Percentiles rank a stretch among this genome's conserved stretches.
These are phyloP conservation scores for Penicillium ucsense DNA, from an alignment of 495 filamentous ascomycete species.

Conservation along the genomic window DNA sequence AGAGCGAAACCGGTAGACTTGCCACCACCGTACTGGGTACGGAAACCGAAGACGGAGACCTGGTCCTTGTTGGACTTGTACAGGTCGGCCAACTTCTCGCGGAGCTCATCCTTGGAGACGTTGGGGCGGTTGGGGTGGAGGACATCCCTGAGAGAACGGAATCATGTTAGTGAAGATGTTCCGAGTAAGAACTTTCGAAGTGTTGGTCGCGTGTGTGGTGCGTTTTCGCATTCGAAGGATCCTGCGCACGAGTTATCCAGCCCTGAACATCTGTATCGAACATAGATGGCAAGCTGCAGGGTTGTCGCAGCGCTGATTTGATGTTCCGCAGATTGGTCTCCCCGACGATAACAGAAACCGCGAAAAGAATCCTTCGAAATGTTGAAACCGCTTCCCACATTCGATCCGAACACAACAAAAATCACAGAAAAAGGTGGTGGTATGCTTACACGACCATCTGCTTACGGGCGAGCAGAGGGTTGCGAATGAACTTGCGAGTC, in stretches of 20 bases:
- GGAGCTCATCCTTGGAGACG: constrained; percentile 98
- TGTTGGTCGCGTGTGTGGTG: no score
- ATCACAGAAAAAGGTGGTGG: constrained; percentile 3
- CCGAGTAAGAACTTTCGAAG: neutral
- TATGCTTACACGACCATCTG: constrained; percentile 98
- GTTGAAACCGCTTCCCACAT: constrained; percentile 9
- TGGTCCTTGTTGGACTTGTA: constrained; percentile 98
- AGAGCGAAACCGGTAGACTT: constrained; percentile 99
- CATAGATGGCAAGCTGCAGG: neutral
- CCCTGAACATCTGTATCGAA: no score
- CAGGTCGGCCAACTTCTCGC: constrained; percentile 81
- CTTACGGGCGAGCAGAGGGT: constrained; percentile 94
- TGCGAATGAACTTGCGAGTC: constrained; percentile 99
- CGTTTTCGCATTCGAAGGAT: no score
- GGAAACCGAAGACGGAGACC: constrained; percentile 94
- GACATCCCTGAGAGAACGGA: constrained; percentile 62
- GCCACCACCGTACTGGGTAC: constrained; percentile 97
- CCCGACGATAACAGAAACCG: neutral
- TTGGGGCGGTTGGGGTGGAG: constrained; percentile 97
- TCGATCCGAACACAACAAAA: constrained; percentile 4
- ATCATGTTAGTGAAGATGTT: constrained; percentile 13
- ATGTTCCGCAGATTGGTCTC: neutral
- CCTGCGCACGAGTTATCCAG: no score
- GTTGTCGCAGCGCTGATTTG: neutral
- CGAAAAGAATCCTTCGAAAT: constrained; percentile 3